These are phyloP conservation scores for Actinidia chinensis DNA, from an alignment of 179 eudicot species.

Conservation along the genomic window DNA sequence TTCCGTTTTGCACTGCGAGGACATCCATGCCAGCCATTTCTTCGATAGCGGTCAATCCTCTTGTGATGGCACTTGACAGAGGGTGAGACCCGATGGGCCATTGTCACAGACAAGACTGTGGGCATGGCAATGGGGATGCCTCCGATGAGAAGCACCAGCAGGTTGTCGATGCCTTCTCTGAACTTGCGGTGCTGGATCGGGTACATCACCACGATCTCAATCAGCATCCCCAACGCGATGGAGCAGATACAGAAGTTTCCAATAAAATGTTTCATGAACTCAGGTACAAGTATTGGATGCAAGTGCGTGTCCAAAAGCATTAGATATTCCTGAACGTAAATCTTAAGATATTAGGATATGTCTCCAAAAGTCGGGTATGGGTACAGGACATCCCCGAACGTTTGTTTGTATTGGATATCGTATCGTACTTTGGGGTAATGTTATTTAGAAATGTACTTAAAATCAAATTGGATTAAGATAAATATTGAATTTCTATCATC, in stretches of 20 bases:
- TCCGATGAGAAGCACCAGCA: constrained; percentile 76
- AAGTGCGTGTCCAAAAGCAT: too few species aligned
- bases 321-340: too few species aligned
- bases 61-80: constrained; percentile 82
- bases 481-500: too few species aligned
- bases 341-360: too few species aligned
- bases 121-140: constrained; percentile 98
- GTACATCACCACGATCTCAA: constrained; percentile 80
- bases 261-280: too few species aligned
- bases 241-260: constrained; percentile 93
- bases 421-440: too few species aligned
- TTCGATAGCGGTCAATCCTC: constrained; percentile 94
- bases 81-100: constrained; percentile 94
- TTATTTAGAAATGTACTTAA: too few species aligned
- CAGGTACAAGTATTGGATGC: too few species aligned
- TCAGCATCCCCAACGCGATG: constrained; percentile 63
- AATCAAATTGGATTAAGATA: too few species aligned
- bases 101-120: constrained; percentile 83
- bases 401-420: too few species aligned
- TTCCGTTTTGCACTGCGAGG: constrained; percentile 85
- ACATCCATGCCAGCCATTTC: constrained; percentile 99
- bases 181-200: constrained; percentile 64
- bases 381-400: too few species aligned
- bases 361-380: too few species aligned
- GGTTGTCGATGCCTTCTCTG: constrained; percentile 77